Base-by-base conservation (phyloP, 2,329 filamentous ascomycete species). In the Aspergillus spinulosporus region DNA sequence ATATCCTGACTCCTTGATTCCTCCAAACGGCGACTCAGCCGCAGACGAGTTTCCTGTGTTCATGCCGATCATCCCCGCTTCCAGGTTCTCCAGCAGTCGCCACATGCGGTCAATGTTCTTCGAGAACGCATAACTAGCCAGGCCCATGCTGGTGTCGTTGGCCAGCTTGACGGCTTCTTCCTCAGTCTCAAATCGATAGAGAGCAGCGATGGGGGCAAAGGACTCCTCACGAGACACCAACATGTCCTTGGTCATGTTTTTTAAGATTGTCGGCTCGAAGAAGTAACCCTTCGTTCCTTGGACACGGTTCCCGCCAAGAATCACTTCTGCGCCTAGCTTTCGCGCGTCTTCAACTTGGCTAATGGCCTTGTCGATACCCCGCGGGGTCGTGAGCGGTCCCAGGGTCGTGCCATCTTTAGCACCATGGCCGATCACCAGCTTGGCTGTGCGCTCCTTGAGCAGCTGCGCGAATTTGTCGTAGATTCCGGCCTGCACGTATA, bases 1-100 rank as follows among this genome's bases (percentile, higher is more conserved):
- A 66, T 88, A 88, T 0, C 85, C 85, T 4, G 81, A 84, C 66
- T 87, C 83, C 73, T 88, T 88, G 65, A 87, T 86, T 2, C 85
- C 85, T 14, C 85, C 85, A 65, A 88, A 88, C 2, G 85, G 85
- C 21, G 82, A 82, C 66, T 88, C 85, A 0, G 85, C 85, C 1
- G 85, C 84, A 1, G 84, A 87, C n/a, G 80, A 77, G 64, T 87
- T 86, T 76, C 83, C 81, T 54, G 81, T 84, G 63, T 86, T 86
- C 73, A 86, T 74, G 11, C 85, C 86, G 65, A 88, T 85, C 86
- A 88, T 88, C 2, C 85, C 86, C 3, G 86, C 85, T 67, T 88
- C 85, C 34, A 89, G 68, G 61, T 83, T 86, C 76, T 89, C 86
- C 55, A 88, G 74, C 66, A 88, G 72, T 57, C 86, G 77, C 82